Conservation (phyloP, 2,329 filamentous ascomycete species). For the Exophiala sp. region DNA sequence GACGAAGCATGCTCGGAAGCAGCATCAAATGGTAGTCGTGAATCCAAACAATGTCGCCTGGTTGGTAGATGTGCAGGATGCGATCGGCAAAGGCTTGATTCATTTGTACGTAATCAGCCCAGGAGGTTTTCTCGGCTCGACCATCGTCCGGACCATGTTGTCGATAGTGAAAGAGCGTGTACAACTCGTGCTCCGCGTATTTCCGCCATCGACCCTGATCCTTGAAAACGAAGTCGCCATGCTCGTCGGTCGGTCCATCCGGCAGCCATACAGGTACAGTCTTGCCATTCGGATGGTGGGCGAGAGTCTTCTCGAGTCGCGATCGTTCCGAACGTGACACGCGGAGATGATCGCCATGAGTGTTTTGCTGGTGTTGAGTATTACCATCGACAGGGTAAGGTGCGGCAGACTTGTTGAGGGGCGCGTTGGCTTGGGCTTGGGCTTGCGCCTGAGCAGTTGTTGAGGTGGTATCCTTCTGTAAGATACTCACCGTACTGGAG, state of each 20-base stretch:
- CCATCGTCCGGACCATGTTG: slow-evolving; percentile 86
- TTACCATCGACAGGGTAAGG: slow-evolving; percentile 42
- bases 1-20: slow-evolving; percentile 79
- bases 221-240: slow-evolving; percentile 64
- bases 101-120: slow-evolving; percentile 89
- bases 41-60: slow-evolving; percentile 84
- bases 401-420: slow-evolving; percentile 36
- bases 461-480: slow-evolving; percentile 8
- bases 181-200: slow-evolving; percentile 86
- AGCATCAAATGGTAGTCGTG: slow-evolving; percentile 94
- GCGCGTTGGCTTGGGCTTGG: slow-evolving; percentile 51
- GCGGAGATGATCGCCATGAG: slow-evolving; percentile 61
- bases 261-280: slow-evolving; percentile 85
- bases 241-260: slow-evolving; percentile 64
- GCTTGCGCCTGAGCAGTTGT: slow-evolving; percentile 2
- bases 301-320: slow-evolving; percentile 67
- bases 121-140: slow-evolving; percentile 70
- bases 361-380: slow-evolving; percentile 24
- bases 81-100: slow-evolving; percentile 88
- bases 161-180: slow-evolving; percentile 93
- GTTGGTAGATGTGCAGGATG: slow-evolving; percentile 82
- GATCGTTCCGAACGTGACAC: slow-evolving; percentile 65
- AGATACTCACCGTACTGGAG: slow-evolving; percentile 12
- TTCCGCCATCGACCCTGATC: slow-evolving; percentile 82
- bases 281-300: slow-evolving; percentile 65